Base-by-base conservation (phyloP, 768 basidiomycete genomes). In the Serpula lacrymans region DNA sequence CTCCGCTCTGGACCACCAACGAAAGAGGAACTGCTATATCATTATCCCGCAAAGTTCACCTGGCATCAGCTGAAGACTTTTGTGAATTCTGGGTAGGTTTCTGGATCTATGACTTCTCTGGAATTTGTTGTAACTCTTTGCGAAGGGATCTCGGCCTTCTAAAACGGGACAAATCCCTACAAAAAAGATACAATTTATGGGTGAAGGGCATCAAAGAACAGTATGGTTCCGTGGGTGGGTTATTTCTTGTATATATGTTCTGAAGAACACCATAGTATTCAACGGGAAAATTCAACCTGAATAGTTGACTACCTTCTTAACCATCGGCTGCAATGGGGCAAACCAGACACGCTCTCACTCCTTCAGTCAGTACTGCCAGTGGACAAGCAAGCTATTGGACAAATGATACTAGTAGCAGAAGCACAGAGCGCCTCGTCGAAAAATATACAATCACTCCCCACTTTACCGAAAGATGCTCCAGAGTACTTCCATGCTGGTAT, bases 141-240 rank as follows among this genome's bases (percentile, higher is more conserved):
- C 31, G n/a, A 44, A 90, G 88, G 28, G 87, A 92, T 54, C 75
- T 93, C 32, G 87, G 86, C 2, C 69, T 89, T 26, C 68, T 92
- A 37, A 88, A 86, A 55, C 79, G 88, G 14, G 80, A 91, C 52
- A 77, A 63, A 47, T 67, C 62, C 37, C 71, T 93, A 25, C 88
- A 93, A 60, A 49, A 63, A 34, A 67, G 86, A 34, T 92, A 92
- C 49, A 50, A 77, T 27, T 57, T 60, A 12, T 89, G 84, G 84
- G 55, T 62, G 7, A 55, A 55, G 16, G 77, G 64, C 2, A 75
- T 88, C 45, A 75, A 65, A 51, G 63, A 60, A 28, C 52, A 80
- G 49, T 72, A 87, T 58, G 88, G 89, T 14, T 79, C 82, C 18
- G 62, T 79, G 23, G 75, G 89, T 87, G 51, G 38, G 77, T 55